Evolutionary conservation across 129 eudicot species (phyloP).

Genomic region (Gnaphalium uliginosum): DNA sequence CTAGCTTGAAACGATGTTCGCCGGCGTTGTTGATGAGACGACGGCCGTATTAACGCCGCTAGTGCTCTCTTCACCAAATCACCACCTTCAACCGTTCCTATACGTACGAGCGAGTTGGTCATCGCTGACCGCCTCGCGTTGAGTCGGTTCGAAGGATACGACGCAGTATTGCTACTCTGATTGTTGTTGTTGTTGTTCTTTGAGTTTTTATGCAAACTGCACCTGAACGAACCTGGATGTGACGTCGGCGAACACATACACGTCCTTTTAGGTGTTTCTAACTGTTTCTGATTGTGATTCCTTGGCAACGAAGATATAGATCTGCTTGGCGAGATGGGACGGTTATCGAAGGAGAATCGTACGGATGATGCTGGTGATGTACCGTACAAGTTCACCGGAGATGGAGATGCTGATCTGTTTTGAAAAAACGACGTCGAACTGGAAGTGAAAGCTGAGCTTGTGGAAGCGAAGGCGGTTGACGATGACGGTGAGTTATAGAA

Average conservation of each 20-base stretch:
- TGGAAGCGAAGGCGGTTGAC: constrained; percentile 37
- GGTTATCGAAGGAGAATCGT: constrained; percentile 46
- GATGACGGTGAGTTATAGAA: constrained; percentile 29
- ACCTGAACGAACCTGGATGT: constrained; percentile 93
- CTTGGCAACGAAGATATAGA: constrained; percentile 44
- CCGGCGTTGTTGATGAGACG: constrained; percentile 74
- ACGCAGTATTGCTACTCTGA: constrained; percentile 17
- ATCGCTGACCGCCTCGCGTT: constrained; percentile 85
- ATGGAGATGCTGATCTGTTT: constrained; percentile 43
- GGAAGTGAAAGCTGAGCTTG: constrained; percentile 41
- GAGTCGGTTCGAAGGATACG: constrained; percentile 59
- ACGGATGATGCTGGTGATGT: constrained; percentile 44
- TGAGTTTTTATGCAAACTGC: constrained; percentile 62
- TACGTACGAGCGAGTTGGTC: constrained; percentile 81
- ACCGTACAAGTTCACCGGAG: constrained; percentile 35
- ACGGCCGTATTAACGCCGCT: constrained; percentile 85
- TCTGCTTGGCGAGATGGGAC: constrained; percentile 55
- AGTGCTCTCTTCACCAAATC: constrained; percentile 79
- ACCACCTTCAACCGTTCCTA: constrained; percentile 89
- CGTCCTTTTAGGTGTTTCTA: constrained; percentile 49
- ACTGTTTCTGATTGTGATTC: constrained; percentile 41
- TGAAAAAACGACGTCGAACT: constrained; percentile 33
- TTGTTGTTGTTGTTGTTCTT: not conserved
- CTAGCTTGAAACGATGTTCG: constrained; percentile 62
- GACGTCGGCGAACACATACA: constrained; percentile 96